phyloP scores from a whole-genome alignment of 1,139 yeast species.

The Kurtzmaniella quercitrusa region DNA sequence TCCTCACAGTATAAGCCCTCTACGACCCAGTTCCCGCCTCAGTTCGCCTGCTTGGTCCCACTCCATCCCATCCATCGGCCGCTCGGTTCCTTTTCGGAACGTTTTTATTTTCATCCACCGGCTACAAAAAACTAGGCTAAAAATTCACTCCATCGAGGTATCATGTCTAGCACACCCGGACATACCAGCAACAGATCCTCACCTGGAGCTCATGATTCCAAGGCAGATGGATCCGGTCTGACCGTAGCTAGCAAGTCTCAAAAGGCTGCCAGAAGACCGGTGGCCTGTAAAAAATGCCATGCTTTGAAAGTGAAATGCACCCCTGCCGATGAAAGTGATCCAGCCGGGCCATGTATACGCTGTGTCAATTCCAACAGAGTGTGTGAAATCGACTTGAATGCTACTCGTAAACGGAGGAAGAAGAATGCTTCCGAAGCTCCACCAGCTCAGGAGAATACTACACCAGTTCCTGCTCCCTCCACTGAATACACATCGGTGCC shows the following conservation, averaged over 20 bases:
- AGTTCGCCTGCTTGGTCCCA: neutral
- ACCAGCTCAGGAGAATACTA: neutral
- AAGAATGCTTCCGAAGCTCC: conserved; percentile 21
- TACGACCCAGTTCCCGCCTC: too few species aligned
- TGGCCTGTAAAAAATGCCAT: conserved; percentile 81
- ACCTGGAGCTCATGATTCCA: neutral
- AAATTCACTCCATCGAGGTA: neutral
- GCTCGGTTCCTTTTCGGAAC: neutral
- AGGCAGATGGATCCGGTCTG: neutral
- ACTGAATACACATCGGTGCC: neutral
- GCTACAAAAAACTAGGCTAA: neutral
- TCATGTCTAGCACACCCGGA: neutral
- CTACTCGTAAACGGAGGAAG: conserved; percentile 50
- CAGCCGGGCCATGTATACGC: conserved; percentile 66
- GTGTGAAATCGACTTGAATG: conserved; percentile 68
- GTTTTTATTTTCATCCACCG: neutral
- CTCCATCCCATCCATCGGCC: neutral
- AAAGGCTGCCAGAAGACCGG: conserved; percentile 26
- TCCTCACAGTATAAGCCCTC: too few species aligned
- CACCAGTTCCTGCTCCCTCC: neutral
- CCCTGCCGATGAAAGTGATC: conserved; percentile 58
- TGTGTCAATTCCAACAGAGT: conserved; percentile 59
- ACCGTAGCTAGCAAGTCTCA: conserved; percentile 5
- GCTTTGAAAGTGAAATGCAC: conserved; percentile 77
- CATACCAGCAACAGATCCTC: neutral